These are phyloP conservation scores for Aspergillus ellipticus DNA, from an alignment of 495 filamentous ascomycete genomes.

Conservation along the genomic window DNA sequence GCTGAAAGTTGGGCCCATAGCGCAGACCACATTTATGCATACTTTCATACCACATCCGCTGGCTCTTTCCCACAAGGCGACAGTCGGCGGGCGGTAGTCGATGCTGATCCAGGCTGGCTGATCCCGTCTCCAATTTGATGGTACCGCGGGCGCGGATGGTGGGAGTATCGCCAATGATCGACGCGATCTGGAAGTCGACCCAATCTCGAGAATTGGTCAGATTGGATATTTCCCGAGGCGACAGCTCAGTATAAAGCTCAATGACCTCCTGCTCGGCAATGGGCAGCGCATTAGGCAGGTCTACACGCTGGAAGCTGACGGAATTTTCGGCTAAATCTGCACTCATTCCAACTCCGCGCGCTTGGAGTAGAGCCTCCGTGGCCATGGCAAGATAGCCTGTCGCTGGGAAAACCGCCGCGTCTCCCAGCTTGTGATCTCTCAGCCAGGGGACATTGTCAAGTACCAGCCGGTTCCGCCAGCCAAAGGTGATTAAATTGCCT, in stretches of 20 bases:
- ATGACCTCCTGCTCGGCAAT: not conserved
- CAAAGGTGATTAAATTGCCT: not conserved
- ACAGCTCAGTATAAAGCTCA: slow-evolving; percentile 4
- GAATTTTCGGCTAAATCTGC: too few relatives aligned
- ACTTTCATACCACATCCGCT: not conserved
- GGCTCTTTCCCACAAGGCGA: not conserved
- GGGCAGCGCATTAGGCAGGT: not conserved
- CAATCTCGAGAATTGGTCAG: slow-evolving; percentile 1
- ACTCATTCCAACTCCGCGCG: not conserved
- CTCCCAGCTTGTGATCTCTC: slow-evolving; percentile 4
- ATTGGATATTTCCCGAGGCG: not conserved
- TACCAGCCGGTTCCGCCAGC: slow-evolving; percentile 19
- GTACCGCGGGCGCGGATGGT: not conserved
- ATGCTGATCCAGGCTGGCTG: not conserved
- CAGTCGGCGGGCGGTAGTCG: not conserved
- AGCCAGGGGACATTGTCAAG: slow-evolving; percentile 18
- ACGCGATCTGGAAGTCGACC: slow-evolving; percentile 12
- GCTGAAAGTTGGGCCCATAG: not conserved
- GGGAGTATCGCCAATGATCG: not conserved
- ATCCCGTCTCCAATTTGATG: not conserved
- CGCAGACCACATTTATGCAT: not conserved
- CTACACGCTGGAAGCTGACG: not conserved
- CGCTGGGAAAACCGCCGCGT: not conserved
- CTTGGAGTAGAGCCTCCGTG: not conserved
- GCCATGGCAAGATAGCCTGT: slow-evolving; percentile 4